Evolutionary conservation across 768 basidiomycete species (phyloP).

Genomic region (Sutorius australiensis): DNA sequence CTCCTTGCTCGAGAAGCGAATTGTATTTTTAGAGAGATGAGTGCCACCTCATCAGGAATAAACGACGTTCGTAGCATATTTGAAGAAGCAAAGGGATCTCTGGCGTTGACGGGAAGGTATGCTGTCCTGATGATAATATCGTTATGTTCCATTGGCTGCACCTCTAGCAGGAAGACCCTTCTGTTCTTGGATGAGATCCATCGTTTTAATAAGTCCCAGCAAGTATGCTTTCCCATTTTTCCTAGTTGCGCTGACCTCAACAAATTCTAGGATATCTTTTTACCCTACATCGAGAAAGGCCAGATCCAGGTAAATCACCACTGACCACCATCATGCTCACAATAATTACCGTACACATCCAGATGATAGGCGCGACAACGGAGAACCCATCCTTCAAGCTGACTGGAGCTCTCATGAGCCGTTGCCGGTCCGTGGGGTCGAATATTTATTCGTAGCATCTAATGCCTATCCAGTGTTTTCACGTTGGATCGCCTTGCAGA

Average conservation of each 20-base stretch:
- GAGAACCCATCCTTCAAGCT: conserved; percentile 88
- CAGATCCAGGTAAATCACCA: conserved; percentile 51
- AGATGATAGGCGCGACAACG: conserved; percentile 82
- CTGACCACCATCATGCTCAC: background rate
- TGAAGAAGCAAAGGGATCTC: conserved; percentile 67
- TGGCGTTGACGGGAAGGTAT: conserved; percentile 63
- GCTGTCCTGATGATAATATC: conserved; percentile 3
- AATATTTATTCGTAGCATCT: conserved; percentile 4
- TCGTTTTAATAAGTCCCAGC: conserved; percentile 69
- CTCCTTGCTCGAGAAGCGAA: conserved; percentile 58
- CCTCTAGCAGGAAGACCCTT: conserved; percentile 53
- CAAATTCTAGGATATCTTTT: conserved; percentile 60
- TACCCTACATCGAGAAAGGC: conserved; percentile 79
- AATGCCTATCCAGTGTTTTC: conserved; percentile 55
- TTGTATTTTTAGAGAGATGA: conserved; percentile 69
- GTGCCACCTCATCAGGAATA: conserved; percentile 66
- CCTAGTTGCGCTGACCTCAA: conserved; percentile 6
- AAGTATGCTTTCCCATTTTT: conserved; percentile 37
- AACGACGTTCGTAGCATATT: conserved; percentile 70
- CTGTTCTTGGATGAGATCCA: conserved; percentile 86
- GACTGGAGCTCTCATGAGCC: conserved; percentile 66
- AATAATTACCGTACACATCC: background rate
- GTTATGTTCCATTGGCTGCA: conserved; percentile 1
- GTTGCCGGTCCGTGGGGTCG: conserved; percentile 57
- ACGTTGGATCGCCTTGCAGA: conserved; percentile 65